Evolutionary conservation across 129 eudicot species (phyloP).

Genomic region (Flaveria linearis): DNA sequence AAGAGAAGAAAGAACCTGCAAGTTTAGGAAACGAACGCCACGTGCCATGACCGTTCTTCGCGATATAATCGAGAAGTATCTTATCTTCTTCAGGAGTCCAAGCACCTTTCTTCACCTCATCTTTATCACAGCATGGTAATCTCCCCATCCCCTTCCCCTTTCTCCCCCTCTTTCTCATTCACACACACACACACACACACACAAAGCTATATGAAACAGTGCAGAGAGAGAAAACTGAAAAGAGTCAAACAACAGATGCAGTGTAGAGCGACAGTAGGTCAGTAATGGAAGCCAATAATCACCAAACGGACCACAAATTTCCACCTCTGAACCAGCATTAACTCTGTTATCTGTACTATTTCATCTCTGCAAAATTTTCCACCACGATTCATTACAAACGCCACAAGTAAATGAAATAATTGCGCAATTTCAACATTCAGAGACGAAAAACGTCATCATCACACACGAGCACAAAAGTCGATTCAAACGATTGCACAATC

Average conservation of each 20-base stretch:
- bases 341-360: conserved; percentile 6
- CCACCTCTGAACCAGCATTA: conserved; percentile 29
- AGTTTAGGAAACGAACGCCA: conserved; percentile 82
- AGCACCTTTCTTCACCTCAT: conserved; percentile 67
- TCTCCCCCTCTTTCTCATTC: conserved; percentile 36
- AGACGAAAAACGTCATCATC: conserved; percentile 13
- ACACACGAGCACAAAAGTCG: no score
- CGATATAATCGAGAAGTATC: conserved; percentile 69
- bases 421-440: conserved; percentile 26
- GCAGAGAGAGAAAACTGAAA: conserved; percentile 11
- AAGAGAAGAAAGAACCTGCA: conserved; percentile 54
- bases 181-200: conserved; percentile 13
- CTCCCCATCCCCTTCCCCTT: conserved; percentile 50
- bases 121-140: conserved; percentile 50
- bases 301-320: conserved; percentile 26
- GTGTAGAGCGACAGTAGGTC: conserved; percentile 26
- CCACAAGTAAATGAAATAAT: conserved; percentile 35
- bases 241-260: conserved; percentile 35
- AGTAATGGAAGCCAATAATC: conserved; percentile 42
- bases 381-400: conserved; percentile 22
- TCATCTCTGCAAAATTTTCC: conserved; percentile 30
- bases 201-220: neutral
- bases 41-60: conserved; percentile 65
- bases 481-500: conserved; percentile 2
- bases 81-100: conserved; percentile 90